These are phyloP conservation scores for Cryptosporidium muris DNA, from an alignment of 169 alveolate genomes.

Conservation along the genomic window DNA sequence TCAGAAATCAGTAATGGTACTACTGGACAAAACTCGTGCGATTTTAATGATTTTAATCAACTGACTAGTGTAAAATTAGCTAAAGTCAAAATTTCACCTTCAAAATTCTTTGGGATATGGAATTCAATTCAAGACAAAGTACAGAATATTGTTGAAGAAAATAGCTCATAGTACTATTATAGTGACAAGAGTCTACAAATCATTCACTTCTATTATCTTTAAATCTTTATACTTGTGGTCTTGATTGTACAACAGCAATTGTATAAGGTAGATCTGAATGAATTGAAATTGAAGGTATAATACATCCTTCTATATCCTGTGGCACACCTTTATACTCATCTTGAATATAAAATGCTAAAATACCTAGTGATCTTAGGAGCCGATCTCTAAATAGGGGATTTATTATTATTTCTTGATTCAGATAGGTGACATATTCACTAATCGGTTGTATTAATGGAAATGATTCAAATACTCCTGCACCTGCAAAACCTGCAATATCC, in stretches of 20 bases:
- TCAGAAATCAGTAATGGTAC: too few species aligned
- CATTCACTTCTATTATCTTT: background rate
- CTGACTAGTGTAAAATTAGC: too few species aligned
- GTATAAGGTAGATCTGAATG: background rate
- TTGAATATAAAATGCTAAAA: conserved; percentile 57
- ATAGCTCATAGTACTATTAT: too few species aligned
- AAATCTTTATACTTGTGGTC: conserved; percentile 49
- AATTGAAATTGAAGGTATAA: background rate
- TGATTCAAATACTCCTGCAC: conserved; percentile 92
- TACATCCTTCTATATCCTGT: conserved; percentile 68
- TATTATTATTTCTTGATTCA: conserved; percentile 20
- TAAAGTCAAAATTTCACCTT: background rate
- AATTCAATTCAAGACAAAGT: conserved; percentile 37
- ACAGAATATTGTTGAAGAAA: conserved; percentile 7
- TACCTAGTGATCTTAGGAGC: conserved; percentile 14
- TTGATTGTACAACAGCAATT: conserved; percentile 67
- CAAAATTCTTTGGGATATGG: conserved; percentile 24
- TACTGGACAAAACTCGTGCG: too few species aligned
- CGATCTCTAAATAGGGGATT: conserved; percentile 1
- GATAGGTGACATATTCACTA: conserved; percentile 14
- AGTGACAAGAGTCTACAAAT: background rate
- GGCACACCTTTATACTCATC: conserved; percentile 37
- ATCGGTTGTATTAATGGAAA: conserved; percentile 73
- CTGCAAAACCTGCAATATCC: conserved; percentile 92
- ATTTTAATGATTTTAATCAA: too few species aligned